phyloP scores from a whole-genome alignment of 2,329 filamentous ascomycete genomes.

The Penicillium italicum region DNA sequence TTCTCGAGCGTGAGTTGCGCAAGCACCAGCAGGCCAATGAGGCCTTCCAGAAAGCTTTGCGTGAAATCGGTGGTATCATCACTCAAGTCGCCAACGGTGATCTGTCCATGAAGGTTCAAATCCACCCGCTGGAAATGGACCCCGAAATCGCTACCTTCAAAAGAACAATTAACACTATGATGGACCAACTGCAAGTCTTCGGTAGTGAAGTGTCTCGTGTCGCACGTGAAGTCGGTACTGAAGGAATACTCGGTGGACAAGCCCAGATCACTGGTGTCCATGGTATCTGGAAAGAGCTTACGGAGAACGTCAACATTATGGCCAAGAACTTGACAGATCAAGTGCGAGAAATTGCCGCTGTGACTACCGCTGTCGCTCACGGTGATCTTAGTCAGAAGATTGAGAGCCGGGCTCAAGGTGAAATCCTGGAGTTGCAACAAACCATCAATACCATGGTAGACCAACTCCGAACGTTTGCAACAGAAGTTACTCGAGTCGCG shows the following conservation, averaged over 20 bases:
- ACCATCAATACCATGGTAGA: constrained; percentile 91
- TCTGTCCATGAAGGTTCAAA: constrained; percentile 92
- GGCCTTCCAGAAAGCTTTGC: constrained; percentile 94
- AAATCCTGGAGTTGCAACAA: constrained; percentile 78
- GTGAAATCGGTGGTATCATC: constrained; percentile 96
- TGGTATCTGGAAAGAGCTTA: constrained; percentile 96
- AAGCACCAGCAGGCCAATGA: constrained; percentile 98
- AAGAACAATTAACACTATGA: constrained; percentile 98
- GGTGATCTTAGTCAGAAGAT: constrained; percentile 83
- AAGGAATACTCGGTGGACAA: constrained; percentile 89
- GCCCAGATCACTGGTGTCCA: constrained; percentile 91
- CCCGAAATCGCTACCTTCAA: constrained; percentile 98
- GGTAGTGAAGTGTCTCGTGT: constrained; percentile 93
- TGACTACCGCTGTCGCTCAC: constrained; percentile 78
- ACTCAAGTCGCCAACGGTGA: constrained; percentile 94
- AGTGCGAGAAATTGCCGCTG: constrained; percentile 80
- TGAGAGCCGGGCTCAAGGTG: constrained; percentile 72
- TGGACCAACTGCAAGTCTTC: constrained; percentile 95
- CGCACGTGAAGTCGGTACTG: constrained; percentile 91
- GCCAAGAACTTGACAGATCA: constrained; percentile 77
- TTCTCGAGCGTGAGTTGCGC: constrained; percentile 86
- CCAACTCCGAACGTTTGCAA: constrained; percentile 76
- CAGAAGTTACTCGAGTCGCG: constrained; percentile 77
- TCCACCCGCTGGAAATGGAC: constrained; percentile 95
- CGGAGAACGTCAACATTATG: constrained; percentile 84